phyloP scores from a whole-genome alignment of 1,284 basidiomycete species.

The Pisolithus thermaeus region DNA sequence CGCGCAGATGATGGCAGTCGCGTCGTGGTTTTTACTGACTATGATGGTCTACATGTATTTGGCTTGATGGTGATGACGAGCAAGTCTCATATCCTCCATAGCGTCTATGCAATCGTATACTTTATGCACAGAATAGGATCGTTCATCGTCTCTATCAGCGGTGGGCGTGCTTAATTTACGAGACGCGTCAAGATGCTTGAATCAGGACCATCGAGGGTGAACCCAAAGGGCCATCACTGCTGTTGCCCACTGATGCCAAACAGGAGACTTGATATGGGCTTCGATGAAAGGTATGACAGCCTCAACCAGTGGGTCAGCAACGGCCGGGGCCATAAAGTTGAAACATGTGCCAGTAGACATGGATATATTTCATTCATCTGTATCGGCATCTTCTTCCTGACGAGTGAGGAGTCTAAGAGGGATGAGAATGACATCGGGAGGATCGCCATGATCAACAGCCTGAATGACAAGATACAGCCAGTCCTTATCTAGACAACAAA shows the following conservation, averaged over 20 bases:
- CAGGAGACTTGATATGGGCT: too few relatives aligned
- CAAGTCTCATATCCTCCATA: conserved; percentile 92
- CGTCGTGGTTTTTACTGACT: too few relatives aligned
- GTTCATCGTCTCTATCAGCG: conserved; percentile 85
- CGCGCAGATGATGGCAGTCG: too few relatives aligned
- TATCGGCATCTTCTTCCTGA: conserved; percentile 96
- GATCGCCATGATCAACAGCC: conserved; percentile 91
- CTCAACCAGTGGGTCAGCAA: too few relatives aligned
- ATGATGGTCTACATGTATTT: conserved; percentile 56
- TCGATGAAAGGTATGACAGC: too few relatives aligned
- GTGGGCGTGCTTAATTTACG: conserved; percentile 90
- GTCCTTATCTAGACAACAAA: not conserved
- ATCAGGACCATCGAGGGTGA: conserved; percentile 94
- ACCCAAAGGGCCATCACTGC: conserved; percentile 79
- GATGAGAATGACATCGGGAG: conserved; percentile 30
- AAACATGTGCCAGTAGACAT: too few relatives aligned
- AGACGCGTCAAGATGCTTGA: conserved; percentile 82
- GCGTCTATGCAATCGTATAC: conserved; percentile 72
- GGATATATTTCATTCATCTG: conserved; percentile 98
- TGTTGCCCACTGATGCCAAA: too few relatives aligned
- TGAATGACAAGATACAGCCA: conserved; percentile 26
- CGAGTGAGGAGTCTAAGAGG: conserved; percentile 76
- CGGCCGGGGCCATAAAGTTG: too few relatives aligned
- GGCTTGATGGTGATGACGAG: conserved; percentile 85
- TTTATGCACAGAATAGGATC: conserved; percentile 40